Conservation (phyloP, 2,329 filamentous ascomycete species). For the Aspergillus glaucus region DNA sequence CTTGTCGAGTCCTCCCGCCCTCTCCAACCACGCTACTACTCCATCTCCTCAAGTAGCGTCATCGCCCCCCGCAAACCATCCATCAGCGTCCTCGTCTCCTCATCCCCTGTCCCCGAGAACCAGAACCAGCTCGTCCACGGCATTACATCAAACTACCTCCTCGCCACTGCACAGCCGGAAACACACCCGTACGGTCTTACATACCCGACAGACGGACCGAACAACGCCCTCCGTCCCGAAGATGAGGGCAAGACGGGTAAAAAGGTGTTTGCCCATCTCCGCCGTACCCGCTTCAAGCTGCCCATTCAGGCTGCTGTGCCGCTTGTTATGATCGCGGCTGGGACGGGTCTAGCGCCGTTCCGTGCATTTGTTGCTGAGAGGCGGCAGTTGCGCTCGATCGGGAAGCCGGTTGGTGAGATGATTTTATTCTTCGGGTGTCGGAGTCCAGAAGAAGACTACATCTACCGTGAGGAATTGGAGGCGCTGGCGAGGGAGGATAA, state of each 20-base stretch:
- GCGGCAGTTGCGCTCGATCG: conserved; percentile 27
- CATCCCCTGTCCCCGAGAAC: conserved; percentile 63
- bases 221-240: conserved; percentile 70
- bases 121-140: conserved; percentile 68
- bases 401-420: conserved; percentile 31
- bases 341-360: conserved; percentile 47
- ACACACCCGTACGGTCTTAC: conserved; percentile 71
- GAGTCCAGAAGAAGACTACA: conserved; percentile 29
- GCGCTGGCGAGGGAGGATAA: conserved; percentile 9
- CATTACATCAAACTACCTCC: conserved; percentile 87
- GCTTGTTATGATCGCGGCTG: conserved; percentile 48
- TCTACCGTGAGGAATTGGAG: conserved; percentile 28
- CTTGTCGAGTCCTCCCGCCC: conserved; percentile 82
- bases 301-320: conserved; percentile 46
- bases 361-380: conserved; percentile 40
- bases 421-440: conserved; percentile 41
- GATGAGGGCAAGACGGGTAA: conserved; percentile 62
- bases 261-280: conserved; percentile 82
- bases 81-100: conserved; percentile 85
- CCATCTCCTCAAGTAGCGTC: conserved; percentile 65
- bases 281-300: conserved; percentile 94
- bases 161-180: conserved; percentile 65
- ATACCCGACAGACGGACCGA: conserved; percentile 75
- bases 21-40: conserved; percentile 90
- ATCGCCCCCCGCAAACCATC: conserved; percentile 50